These are phyloP conservation scores for Mycotypha africana DNA, from an alignment of 371 early-diverging fungal species.

Conservation along the genomic window DNA sequence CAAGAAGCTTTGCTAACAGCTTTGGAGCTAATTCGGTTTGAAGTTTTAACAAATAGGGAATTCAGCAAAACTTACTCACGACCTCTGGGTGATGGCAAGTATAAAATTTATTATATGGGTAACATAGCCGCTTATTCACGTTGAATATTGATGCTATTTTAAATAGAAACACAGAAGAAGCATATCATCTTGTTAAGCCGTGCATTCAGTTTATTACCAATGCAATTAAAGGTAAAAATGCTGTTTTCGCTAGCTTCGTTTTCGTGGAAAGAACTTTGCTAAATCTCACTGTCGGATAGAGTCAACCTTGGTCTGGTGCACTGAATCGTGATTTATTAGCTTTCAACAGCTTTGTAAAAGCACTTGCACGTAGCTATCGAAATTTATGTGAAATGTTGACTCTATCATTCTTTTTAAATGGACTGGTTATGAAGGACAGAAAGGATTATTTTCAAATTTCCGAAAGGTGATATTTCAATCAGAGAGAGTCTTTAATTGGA, in stretches of 20 bases:
- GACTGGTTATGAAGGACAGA: slow-evolving; percentile 45
- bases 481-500: no score
- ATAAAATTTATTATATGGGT: slow-evolving; percentile 6
- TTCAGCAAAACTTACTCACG: slow-evolving; percentile 48
- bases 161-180: slow-evolving; percentile 10
- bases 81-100: slow-evolving; percentile 35
- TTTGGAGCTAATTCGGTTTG: slow-evolving; percentile 56
- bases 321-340: slow-evolving; percentile 70
- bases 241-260: neutral
- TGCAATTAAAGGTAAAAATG: slow-evolving; percentile 32
- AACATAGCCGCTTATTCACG: neutral
- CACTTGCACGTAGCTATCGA: slow-evolving; percentile 55
- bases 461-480: slow-evolving; percentile 25
- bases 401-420: slow-evolving; percentile 50
- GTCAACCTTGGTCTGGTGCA: slow-evolving; percentile 56
- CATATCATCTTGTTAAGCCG: slow-evolving; percentile 42
- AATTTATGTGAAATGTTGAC: slow-evolving; percentile 59
- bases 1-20: slow-evolving; percentile 59
- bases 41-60: slow-evolving; percentile 44
- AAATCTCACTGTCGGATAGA: slow-evolving; percentile 25
- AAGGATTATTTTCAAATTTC: slow-evolving; percentile 48
- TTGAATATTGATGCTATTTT: neutral
- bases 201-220: slow-evolving; percentile 50
- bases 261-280: neutral
- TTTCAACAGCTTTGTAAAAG: slow-evolving; percentile 65